Evolutionary conservation across 345 rosid genomes (phyloP).

Genomic region (Ceriops tagal): DNA sequence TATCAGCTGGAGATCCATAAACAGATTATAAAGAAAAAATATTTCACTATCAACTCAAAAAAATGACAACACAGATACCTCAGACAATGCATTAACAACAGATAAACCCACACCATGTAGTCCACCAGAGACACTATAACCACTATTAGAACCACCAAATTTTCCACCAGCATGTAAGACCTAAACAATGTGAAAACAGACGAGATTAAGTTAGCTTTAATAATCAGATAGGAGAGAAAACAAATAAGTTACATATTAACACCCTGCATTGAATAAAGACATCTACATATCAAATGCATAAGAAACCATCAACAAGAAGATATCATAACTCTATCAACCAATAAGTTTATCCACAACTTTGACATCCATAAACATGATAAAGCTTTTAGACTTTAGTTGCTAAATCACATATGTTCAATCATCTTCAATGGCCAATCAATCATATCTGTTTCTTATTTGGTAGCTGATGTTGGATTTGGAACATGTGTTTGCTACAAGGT

Average conservation of each 20-base stretch:
- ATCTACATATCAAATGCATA: background rate
- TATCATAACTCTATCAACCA: no score
- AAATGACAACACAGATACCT: constrained; percentile 45
- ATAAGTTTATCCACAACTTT: no score
- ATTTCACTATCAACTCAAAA: background rate
- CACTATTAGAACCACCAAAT: constrained; percentile 96
- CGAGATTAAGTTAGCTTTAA: background rate
- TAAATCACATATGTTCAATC: background rate
- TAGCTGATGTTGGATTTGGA: background rate
- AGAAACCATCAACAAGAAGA: no score
- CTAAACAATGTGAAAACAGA: constrained; percentile 40
- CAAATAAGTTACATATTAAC: background rate
- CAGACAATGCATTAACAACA: constrained; percentile 96
- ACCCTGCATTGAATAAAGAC: background rate
- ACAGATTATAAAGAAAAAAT: background rate
- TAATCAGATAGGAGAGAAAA: background rate
- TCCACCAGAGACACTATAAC: constrained; percentile 96
- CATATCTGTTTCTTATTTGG: background rate
- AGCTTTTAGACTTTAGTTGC: background rate
- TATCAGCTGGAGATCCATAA: background rate
- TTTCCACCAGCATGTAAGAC: constrained; percentile 97
- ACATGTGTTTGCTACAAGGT: background rate
- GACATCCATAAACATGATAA: no score
- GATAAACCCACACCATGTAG: constrained; percentile 97
- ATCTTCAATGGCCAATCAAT: no score